A percentile compares a stretch with the other conserved stretches of the same genome.
phyloP scores from a whole-genome alignment of 192 early-diverging fungal species.

The Cladochytrium replicatum region DNA sequence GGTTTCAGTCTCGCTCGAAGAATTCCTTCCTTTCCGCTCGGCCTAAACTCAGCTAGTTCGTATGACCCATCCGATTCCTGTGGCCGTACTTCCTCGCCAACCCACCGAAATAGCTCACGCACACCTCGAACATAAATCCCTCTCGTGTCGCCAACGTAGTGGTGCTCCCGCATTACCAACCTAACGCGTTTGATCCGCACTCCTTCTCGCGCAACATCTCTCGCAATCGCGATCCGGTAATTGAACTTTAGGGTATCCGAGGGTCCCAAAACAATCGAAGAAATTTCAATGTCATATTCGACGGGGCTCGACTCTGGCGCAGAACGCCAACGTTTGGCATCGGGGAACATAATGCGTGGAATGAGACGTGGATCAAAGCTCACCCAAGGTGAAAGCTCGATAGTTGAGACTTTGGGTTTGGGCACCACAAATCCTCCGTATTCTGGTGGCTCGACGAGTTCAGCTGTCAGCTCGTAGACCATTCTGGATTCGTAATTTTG shows the following conservation, averaged over 20 bases:
- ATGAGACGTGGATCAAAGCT: slow-evolving; percentile 41
- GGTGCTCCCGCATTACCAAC: slow-evolving; percentile 29
- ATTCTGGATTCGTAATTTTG: slow-evolving; percentile 11
- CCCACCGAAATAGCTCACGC: slow-evolving; percentile 30
- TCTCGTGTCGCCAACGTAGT: slow-evolving; percentile 23
- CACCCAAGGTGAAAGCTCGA: slow-evolving; percentile 20
- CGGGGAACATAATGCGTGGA: slow-evolving; percentile 33
- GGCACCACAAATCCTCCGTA: slow-evolving; percentile 4
- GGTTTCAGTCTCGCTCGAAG: background rate
- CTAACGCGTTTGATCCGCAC: slow-evolving; percentile 28
- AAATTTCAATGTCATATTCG: slow-evolving; percentile 43
- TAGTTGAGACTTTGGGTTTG: slow-evolving; percentile 1
- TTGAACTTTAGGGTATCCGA: slow-evolving; percentile 29
- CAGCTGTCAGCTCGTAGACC: slow-evolving; percentile 23
- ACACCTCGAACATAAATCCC: slow-evolving; percentile 12
- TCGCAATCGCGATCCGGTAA: slow-evolving; percentile 34
- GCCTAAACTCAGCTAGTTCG: slow-evolving; percentile 16
- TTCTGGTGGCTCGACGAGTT: slow-evolving; percentile 17
- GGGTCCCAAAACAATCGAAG: slow-evolving; percentile 31
- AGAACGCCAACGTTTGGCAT: slow-evolving; percentile 35
- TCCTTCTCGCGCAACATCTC: slow-evolving; percentile 30
- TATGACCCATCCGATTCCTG: slow-evolving; percentile 3
- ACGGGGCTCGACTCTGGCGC: slow-evolving; percentile 31
- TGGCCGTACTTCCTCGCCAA: slow-evolving; percentile 19
- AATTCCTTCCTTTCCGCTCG: slow-evolving; percentile 11